phyloP scores from a whole-genome alignment of 495 filamentous ascomycete species.

The Neurospora pannonica region DNA sequence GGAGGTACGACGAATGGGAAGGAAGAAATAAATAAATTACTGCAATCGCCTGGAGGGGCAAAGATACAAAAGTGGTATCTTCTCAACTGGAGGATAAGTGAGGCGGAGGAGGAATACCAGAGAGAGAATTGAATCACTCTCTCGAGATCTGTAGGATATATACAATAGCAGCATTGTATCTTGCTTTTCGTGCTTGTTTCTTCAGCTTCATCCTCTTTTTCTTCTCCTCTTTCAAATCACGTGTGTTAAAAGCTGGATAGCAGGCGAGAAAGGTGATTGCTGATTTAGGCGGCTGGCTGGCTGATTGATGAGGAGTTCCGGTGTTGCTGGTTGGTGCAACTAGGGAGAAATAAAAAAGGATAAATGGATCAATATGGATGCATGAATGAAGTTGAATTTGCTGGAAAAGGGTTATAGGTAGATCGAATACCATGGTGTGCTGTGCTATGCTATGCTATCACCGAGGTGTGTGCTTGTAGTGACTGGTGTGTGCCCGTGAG shows the following conservation, averaged over 20 bases:
- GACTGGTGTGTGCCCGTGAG: not conserved
- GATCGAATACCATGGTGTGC: not conserved
- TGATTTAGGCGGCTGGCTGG: fast-evolving
- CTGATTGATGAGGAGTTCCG: not conserved
- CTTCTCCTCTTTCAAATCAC: too few species aligned
- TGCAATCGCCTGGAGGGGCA: not conserved
- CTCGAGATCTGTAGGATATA: not conserved
- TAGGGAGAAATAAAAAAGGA: not conserved
- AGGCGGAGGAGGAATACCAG: not conserved
- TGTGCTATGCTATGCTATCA: not conserved
- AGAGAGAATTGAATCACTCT: not conserved
- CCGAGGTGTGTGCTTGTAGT: not conserved
- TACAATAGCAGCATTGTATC: not conserved
- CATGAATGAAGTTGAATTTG: not conserved
- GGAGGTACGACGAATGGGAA: not conserved
- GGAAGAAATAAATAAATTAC: not conserved
- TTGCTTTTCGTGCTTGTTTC: not conserved
- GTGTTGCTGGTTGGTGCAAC: not conserved
- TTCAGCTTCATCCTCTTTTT: too few species aligned
- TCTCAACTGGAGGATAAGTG: not conserved
- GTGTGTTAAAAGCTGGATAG: not conserved
- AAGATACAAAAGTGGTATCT: not conserved
- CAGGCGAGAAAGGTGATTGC: not conserved
- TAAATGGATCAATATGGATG: not conserved
- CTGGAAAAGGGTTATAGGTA: not conserved